phyloP scores from a whole-genome alignment of 75 land plant genomes.

The Pseudotsuga menziesii region DNA sequence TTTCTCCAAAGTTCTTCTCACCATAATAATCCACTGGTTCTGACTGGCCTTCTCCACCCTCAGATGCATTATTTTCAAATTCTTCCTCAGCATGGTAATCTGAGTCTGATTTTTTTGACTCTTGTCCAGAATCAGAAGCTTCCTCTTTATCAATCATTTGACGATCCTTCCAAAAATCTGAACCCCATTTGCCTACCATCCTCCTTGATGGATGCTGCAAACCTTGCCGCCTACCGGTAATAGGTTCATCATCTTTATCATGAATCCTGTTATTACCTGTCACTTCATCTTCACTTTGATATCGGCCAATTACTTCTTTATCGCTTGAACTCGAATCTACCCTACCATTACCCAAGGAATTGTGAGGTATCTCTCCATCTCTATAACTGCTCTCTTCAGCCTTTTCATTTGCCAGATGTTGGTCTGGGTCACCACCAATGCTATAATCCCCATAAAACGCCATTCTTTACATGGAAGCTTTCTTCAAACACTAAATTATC shows the following conservation, averaged over 20 bases:
- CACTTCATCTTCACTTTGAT: constrained; percentile 44
- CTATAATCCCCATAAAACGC: constrained; percentile 37
- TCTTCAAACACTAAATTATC: too few relatives aligned
- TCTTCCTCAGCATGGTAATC: constrained; percentile 35
- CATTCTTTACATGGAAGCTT: constrained; percentile 16
- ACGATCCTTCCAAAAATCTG: constrained; percentile 72
- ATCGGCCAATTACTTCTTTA: constrained; percentile 30
- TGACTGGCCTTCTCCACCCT: constrained; percentile 20
- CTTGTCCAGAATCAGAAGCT: constrained; percentile 25
- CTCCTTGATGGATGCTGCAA: constrained; percentile 22
- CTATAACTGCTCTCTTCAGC: constrained; percentile 28
- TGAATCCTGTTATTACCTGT: constrained; percentile 18
- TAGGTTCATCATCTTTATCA: constrained; percentile 23
- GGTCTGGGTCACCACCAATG: constrained; percentile 17
- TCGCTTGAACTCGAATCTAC: constrained; percentile 34
- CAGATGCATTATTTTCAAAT: constrained; percentile 32
- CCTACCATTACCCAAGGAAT: constrained; percentile 25
- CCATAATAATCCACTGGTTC: constrained; percentile 33
- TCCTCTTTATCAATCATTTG: constrained; percentile 27
- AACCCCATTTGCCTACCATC: constrained; percentile 55
- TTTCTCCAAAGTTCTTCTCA: constrained; percentile 19
- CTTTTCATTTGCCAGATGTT: constrained; percentile 31
- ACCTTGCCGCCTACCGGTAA: constrained; percentile 8
- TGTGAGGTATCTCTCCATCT: constrained; percentile 13
- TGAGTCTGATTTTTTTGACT: constrained; percentile 9